These are phyloP conservation scores for Aegle marmelos DNA, from an alignment of 345 rosid species.

Conservation along the genomic window DNA sequence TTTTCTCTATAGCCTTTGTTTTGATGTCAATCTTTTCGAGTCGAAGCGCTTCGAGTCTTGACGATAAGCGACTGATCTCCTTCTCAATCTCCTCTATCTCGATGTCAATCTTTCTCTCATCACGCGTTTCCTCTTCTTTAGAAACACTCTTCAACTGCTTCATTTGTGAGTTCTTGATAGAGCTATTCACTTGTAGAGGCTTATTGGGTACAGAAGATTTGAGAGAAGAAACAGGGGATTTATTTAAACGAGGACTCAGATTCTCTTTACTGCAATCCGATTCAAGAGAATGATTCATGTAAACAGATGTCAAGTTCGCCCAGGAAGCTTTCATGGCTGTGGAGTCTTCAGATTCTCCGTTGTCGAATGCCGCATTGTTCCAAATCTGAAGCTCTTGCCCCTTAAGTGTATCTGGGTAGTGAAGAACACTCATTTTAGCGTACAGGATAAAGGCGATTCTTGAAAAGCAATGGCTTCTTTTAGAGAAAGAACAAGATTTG, in stretches of 20 bases:
- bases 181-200: conserved; percentile 34
- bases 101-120: conserved; percentile 54
- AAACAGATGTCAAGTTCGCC: conserved; percentile 36
- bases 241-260: conserved; percentile 28
- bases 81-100: conserved; percentile 83
- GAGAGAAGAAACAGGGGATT: conserved; percentile 28
- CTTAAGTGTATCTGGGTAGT: conserved; percentile 40
- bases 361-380: conserved; percentile 92
- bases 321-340: conserved; percentile 43
- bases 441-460: background rate
- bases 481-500: background rate
- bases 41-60: conserved; percentile 69
- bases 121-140: conserved; percentile 29
- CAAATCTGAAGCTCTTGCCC: conserved; percentile 73
- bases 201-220: conserved; percentile 22
- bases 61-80: conserved; percentile 63
- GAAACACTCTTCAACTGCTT: conserved; percentile 22
- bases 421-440: conserved; percentile 50
- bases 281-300: conserved; percentile 46
- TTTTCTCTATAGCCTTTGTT: conserved; percentile 38
- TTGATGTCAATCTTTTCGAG: conserved; percentile 61
- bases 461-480: background rate
- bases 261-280: conserved; percentile 66
- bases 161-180: conserved; percentile 21
- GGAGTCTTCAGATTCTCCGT: conserved; percentile 51